Conservation (phyloP, 805 yeast species). For the Kluyveromyces dobzhanskii region DNA sequence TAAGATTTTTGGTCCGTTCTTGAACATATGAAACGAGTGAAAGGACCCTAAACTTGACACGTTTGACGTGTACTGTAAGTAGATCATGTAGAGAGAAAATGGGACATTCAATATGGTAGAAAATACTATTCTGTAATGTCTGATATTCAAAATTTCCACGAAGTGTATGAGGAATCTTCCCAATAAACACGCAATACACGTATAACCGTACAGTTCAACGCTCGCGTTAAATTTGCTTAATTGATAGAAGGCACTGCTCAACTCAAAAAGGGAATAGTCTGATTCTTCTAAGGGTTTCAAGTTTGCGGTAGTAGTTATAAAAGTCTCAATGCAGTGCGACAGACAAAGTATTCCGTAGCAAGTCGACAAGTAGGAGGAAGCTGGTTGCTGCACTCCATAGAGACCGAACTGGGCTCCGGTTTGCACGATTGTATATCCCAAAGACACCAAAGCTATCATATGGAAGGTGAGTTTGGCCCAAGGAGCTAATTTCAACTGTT, state of each 20-base stretch:
- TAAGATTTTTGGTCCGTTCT: constrained; percentile 55
- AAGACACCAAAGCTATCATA: constrained; percentile 15
- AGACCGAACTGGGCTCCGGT: constrained; percentile 8
- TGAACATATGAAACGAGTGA: not conserved
- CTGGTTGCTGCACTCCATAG: constrained; percentile 30
- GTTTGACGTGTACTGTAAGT: constrained; percentile 31
- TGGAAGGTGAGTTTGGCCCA: constrained; percentile 30
- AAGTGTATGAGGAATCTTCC: constrained; percentile 57
- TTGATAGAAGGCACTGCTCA: constrained; percentile 20
- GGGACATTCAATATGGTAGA: constrained; percentile 50
- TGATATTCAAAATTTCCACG: constrained; percentile 46
- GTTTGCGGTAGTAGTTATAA: constrained; percentile 44
- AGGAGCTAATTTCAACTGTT: constrained; percentile 12
- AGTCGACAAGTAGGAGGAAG: constrained; percentile 51
- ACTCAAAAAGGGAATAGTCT: constrained; percentile 24
- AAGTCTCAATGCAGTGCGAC: constrained; percentile 42
- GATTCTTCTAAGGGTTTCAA: constrained; percentile 18
- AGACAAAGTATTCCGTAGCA: constrained; percentile 54
- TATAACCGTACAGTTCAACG: constrained; percentile 9
- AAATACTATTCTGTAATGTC: constrained; percentile 52
- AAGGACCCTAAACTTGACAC: constrained; percentile 35
- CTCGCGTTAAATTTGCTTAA: constrained; percentile 8
- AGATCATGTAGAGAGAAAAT: constrained; percentile 41
- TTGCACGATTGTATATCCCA: constrained; percentile 8
- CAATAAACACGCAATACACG: constrained; percentile 44